These are phyloP conservation scores for Suhomyces choctaworum DNA, from an alignment of 1,139 yeast genomes.

Conservation along the genomic window DNA sequence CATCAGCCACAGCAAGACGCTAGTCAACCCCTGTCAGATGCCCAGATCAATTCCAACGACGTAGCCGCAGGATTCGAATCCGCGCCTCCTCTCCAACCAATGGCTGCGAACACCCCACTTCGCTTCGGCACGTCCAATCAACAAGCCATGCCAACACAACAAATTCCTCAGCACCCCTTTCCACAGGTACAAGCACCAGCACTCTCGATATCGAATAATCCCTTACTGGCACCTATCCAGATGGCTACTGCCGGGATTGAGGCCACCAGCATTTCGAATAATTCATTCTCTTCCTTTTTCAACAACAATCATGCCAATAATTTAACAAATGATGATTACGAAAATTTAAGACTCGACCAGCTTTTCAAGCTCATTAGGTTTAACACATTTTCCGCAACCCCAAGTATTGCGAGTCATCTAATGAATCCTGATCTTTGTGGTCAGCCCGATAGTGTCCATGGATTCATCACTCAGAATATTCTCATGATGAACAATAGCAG, in stretches of 20 bases:
- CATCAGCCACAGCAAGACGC: slow-evolving; percentile 8
- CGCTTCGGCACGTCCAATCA: slow-evolving; percentile 6
- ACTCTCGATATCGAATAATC: slow-evolving; percentile 1
- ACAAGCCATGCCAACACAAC: slow-evolving; percentile 9
- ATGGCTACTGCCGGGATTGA: slow-evolving; percentile 22
- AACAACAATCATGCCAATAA: slow-evolving; percentile 25
- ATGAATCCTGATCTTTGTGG: background rate
- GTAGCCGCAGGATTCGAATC: background rate
- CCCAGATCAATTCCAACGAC: background rate
- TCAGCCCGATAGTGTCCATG: background rate
- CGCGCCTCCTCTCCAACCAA: background rate
- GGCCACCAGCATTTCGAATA: slow-evolving; percentile 15
- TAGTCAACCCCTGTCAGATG: background rate
- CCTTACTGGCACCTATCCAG: slow-evolving; percentile 12
- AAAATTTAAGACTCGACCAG: slow-evolving; percentile 38
- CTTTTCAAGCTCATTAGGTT: slow-evolving; percentile 33
- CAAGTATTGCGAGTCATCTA: background rate
- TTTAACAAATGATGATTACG: slow-evolving; percentile 44
- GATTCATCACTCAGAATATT: slow-evolving; percentile 8
- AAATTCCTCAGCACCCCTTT: slow-evolving; percentile 6
- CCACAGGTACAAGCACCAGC: slow-evolving; percentile 4
- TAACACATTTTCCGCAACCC: slow-evolving; percentile 10
- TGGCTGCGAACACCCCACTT: slow-evolving; percentile 3
- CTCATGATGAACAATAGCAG: slow-evolving; percentile 11
- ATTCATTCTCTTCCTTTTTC: slow-evolving; percentile 21